These are phyloP conservation scores for Aspergillus sp. DNA, from an alignment of 2,329 filamentous ascomycete genomes.

Conservation along the genomic window DNA sequence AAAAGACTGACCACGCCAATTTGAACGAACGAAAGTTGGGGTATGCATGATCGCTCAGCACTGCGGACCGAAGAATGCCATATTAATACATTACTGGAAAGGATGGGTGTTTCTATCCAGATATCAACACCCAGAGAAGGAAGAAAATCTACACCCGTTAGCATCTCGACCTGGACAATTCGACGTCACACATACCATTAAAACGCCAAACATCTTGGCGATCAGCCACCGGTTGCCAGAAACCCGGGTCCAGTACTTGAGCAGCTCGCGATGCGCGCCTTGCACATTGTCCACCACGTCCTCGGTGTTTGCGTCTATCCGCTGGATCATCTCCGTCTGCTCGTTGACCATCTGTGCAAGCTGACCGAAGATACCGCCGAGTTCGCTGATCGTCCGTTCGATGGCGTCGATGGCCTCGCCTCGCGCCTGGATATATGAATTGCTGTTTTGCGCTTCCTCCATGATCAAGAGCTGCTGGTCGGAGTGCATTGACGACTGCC, in stretches of 20 bases:
- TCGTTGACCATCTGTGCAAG: conserved; percentile 95
- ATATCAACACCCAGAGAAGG: conserved; percentile 69
- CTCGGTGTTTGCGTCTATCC: conserved; percentile 96
- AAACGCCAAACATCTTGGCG: conserved; percentile 74
- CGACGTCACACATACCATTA: conserved; percentile 61
- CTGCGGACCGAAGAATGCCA: conserved; percentile 14
- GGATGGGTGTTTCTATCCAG: conserved; percentile 28
- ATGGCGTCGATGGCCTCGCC: conserved; percentile 97
- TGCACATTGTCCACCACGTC: conserved; percentile 98
- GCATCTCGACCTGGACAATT: conserved; percentile 7
- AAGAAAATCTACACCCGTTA: conserved; percentile 65
- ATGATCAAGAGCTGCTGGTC: conserved; percentile 89
- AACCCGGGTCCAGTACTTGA: conserved; percentile 95
- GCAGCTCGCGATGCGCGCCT: conserved; percentile 86
- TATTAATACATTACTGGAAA: conserved; percentile 34
- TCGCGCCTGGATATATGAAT: conserved; percentile 87
- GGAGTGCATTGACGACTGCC: conserved; percentile 56
- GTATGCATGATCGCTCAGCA: conserved; percentile 20
- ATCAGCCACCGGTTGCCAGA: conserved; percentile 95
- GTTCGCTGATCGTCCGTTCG: conserved; percentile 88
- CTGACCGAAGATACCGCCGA: conserved; percentile 91
- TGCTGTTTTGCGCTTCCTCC: conserved; percentile 84
- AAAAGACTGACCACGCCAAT: conserved; percentile 23
- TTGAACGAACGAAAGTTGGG: conserved; percentile 13
- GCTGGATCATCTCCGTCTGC: conserved; percentile 95